Evolutionary conservation across 2,329 filamentous ascomycete genomes (phyloP).

Genomic region (Epichloe gansuensis): DNA sequence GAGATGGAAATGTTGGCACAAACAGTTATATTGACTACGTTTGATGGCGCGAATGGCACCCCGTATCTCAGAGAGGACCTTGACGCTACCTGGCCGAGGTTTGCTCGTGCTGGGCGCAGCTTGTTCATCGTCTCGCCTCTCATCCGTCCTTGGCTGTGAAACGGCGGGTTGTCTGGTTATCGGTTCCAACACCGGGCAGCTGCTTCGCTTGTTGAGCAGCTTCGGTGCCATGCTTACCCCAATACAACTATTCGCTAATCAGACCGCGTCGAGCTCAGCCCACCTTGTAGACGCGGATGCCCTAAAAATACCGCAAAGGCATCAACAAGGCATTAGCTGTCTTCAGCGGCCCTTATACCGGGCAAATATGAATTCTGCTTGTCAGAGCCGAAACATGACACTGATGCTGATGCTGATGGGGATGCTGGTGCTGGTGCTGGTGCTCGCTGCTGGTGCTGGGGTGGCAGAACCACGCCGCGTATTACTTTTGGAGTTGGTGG

Average conservation of each 20-base stretch:
- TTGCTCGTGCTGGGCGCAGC: slow-evolving; percentile 10
- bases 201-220: slow-evolving; percentile 15
- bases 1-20: slow-evolving; percentile 1
- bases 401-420: neutral
- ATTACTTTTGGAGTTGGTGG: neutral
- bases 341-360: neutral
- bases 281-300: neutral
- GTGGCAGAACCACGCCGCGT: neutral
- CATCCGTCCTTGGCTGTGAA: neutral
- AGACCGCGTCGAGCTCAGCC: neutral
- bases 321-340: neutral
- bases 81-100: slow-evolving; percentile 16
- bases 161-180: neutral
- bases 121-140: neutral
- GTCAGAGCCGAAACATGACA: slow-evolving; percentile 1
- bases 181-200: slow-evolving; percentile 12
- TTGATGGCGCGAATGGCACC: slow-evolving; percentile 21
- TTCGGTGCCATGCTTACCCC: slow-evolving; percentile 15
- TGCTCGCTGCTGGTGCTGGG: neutral
- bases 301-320: neutral
- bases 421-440: too few species aligned
- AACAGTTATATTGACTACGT: slow-evolving; percentile 16
- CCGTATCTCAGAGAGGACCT: slow-evolving; percentile 23
- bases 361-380: neutral
- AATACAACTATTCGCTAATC: neutral